Evolutionary conservation across 2,329 filamentous ascomycete genomes (phyloP).

Genomic region (Cytospora paraplurivora): DNA sequence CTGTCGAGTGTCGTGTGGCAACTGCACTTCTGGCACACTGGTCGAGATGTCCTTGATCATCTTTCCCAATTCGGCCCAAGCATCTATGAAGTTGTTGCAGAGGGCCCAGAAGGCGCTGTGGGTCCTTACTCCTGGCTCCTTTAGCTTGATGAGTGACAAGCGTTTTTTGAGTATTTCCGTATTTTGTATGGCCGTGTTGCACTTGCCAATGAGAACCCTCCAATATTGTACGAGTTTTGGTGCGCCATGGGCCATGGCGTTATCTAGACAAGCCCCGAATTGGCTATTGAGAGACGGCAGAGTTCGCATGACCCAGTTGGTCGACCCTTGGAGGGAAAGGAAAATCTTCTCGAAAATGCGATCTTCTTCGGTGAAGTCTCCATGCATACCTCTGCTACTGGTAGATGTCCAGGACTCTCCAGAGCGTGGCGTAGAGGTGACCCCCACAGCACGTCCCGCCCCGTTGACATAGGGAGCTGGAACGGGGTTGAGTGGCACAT

Average conservation of each 20-base stretch:
- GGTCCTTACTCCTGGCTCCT: constrained; percentile 74
- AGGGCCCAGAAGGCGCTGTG: constrained; percentile 66
- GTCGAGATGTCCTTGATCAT: constrained; percentile 53
- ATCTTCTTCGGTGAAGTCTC: constrained; percentile 75
- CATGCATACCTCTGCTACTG: constrained; percentile 54
- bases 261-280: constrained; percentile 64
- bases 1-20: constrained; percentile 68
- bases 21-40: constrained; percentile 51
- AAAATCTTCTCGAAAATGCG: constrained; percentile 81
- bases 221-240: constrained; percentile 65
- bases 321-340: constrained; percentile 71
- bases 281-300: constrained; percentile 71
- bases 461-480: constrained; percentile 50
- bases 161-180: constrained; percentile 72
- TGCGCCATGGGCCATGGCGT: constrained; percentile 61
- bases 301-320: constrained; percentile 71
- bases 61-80: constrained; percentile 67
- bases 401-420: constrained; percentile 73
- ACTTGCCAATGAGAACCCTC: constrained; percentile 71
- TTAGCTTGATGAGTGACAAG: constrained; percentile 80
- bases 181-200: constrained; percentile 69
- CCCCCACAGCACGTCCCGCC: constrained; percentile 51
- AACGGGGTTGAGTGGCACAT: constrained; percentile 43
- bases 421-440: constrained; percentile 73
- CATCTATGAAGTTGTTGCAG: constrained; percentile 72